Percentiles rank a stretch among this genome's conserved stretches.
phyloP scores from a whole-genome alignment of 2,329 filamentous ascomycete genomes.

The Colletotrichum tropicicola region DNA sequence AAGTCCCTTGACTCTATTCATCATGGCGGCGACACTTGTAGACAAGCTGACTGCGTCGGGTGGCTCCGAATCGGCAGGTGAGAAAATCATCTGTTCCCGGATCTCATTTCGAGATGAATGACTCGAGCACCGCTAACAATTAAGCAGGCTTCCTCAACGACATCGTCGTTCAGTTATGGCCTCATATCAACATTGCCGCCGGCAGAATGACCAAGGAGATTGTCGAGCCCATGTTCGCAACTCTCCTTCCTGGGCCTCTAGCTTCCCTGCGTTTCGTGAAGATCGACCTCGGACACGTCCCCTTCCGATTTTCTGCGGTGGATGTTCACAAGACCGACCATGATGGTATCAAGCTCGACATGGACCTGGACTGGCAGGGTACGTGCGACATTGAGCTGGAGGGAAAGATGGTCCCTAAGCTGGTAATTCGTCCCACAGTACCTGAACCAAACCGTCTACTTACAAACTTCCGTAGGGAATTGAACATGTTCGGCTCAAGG shows the following conservation, averaged over 20 bases:
- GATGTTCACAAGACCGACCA: constrained; percentile 54
- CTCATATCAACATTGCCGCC: constrained; percentile 55
- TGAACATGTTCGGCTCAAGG: constrained; percentile 52
- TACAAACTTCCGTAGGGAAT: too few relatives aligned
- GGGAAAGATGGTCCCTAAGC: constrained; percentile 49
- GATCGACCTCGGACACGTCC: constrained; percentile 52
- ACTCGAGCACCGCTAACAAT: constrained; percentile 16
- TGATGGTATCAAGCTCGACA: constrained; percentile 56
- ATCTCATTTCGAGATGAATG: background rate
- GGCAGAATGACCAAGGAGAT: constrained; percentile 54
- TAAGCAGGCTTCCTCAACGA: constrained; percentile 55
- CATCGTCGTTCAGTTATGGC: constrained; percentile 56
- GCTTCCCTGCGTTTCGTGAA: constrained; percentile 52
- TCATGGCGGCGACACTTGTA: constrained; percentile 44
- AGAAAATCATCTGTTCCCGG: background rate
- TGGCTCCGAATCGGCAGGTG: constrained; percentile 48
- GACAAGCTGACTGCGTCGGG: constrained; percentile 50
- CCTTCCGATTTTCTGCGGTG: constrained; percentile 50
- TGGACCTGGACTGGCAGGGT: constrained; percentile 56
- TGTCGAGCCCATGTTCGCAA: constrained; percentile 56
- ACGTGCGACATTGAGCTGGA: constrained; percentile 56
- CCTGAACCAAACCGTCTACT: too few relatives aligned
- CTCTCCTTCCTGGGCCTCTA: constrained; percentile 54
- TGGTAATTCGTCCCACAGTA: constrained; percentile 42
- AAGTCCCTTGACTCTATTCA: background rate